Percentiles rank a stretch among this genome's conserved stretches.
Evolutionary conservation across 2,329 filamentous ascomycete genomes (phyloP).

Genomic region (Colletotrichum cereale): DNA sequence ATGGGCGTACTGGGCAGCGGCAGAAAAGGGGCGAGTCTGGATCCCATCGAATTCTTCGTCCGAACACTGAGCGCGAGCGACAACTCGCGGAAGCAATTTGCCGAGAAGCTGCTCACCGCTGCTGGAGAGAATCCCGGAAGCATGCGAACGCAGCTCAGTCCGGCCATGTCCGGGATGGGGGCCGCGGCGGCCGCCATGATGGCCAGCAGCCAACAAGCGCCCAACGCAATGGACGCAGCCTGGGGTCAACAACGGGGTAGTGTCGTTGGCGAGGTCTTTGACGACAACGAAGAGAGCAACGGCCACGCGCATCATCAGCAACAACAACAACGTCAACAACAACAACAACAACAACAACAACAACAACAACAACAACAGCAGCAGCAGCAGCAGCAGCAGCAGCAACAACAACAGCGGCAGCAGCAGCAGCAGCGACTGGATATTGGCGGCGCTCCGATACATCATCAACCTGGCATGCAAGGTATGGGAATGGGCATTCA

Average conservation of each 20-base stretch:
- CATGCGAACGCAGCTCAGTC: constrained; percentile 51
- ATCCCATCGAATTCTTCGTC: constrained; percentile 59
- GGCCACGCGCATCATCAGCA: constrained; percentile 5
- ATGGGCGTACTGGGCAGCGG: constrained; percentile 50
- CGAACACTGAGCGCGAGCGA: constrained; percentile 58
- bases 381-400: not conserved
- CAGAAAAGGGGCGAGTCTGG: constrained; percentile 50
- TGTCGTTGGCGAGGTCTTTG: constrained; percentile 36
- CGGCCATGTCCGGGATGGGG: constrained; percentile 42
- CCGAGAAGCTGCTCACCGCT: constrained; percentile 57
- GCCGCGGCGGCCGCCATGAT: constrained; percentile 27
- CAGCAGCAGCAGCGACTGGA: constrained; percentile 19
- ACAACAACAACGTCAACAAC: not conserved
- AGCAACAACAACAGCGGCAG: not conserved
- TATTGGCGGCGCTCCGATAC: constrained; percentile 3
- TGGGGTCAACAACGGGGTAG: constrained; percentile 28
- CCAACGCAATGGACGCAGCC: constrained; percentile 1
- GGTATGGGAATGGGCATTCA: constrained; percentile 31
- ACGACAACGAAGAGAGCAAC: constrained; percentile 30
- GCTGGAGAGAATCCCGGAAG: constrained; percentile 55
- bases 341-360: not conserved
- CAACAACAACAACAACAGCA: constrained; percentile 3
- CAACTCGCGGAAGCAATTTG: constrained; percentile 58
- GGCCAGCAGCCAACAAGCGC: constrained; percentile 10
- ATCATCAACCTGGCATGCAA: constrained; percentile 7